These are phyloP conservation scores for Aspergillus sp. DNA, from an alignment of 2,329 filamentous ascomycete genomes.

Conservation along the genomic window DNA sequence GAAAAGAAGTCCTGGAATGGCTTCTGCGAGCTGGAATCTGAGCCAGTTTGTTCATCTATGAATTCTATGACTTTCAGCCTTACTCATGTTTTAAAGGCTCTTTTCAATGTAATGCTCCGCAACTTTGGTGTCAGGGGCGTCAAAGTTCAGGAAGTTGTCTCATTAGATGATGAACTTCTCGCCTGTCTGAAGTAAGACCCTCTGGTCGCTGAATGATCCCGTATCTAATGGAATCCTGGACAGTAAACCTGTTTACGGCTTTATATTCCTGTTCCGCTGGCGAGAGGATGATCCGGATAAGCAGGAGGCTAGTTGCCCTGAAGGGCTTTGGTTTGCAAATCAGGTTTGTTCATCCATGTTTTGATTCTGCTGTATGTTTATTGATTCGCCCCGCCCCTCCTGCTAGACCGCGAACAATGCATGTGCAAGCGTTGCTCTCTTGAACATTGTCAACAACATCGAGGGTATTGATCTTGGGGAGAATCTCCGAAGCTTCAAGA, in stretches of 20 bases:
- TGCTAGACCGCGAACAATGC: slow-evolving; percentile 75
- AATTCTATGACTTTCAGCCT: neutral
- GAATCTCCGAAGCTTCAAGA: slow-evolving; percentile 70
- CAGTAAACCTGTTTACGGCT: slow-evolving; percentile 73
- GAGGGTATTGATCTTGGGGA: slow-evolving; percentile 65
- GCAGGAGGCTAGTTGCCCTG: slow-evolving; percentile 56
- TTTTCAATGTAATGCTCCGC: slow-evolving; percentile 82
- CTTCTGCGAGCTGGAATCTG: slow-evolving; percentile 76
- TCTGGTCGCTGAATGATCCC: neutral
- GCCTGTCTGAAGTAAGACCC: slow-evolving; percentile 60
- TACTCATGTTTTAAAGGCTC: slow-evolving; percentile 53
- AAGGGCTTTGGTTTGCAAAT: slow-evolving; percentile 88
- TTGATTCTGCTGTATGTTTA: neutral
- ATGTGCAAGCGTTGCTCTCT: slow-evolving; percentile 86
- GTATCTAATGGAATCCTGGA: slow-evolving; percentile 5
- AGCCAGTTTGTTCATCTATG: slow-evolving; percentile 63
- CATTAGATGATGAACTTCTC: slow-evolving; percentile 66
- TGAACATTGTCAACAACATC: slow-evolving; percentile 92
- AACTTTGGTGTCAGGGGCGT: slow-evolving; percentile 74
- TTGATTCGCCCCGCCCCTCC: slow-evolving; percentile 1
- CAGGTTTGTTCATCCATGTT: slow-evolving; percentile 56
- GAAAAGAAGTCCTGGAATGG: slow-evolving; percentile 48
- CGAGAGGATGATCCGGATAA: slow-evolving; percentile 56
- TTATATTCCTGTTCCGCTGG: slow-evolving; percentile 87
- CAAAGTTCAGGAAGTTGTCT: slow-evolving; percentile 73